A percentile compares a stretch with the other conserved stretches of the same genome.
Conservation (phyloP, 768 basidiomycete genomes). For the Kwoniella botswanensis region DNA sequence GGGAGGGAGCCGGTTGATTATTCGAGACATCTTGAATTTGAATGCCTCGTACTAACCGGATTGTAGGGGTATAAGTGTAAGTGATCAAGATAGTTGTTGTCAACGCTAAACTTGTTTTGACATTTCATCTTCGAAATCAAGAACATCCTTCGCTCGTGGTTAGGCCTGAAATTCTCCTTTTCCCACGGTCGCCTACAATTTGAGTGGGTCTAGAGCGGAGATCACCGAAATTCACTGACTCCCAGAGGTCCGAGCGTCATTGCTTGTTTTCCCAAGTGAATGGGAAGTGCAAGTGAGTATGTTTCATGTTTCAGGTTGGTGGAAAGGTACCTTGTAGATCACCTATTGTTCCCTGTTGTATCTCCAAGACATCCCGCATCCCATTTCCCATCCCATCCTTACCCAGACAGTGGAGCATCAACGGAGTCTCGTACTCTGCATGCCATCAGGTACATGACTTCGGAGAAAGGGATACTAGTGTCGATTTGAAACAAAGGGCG, state of each 20-base stretch:
- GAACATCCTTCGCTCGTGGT: neutral
- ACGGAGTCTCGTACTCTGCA: too few species aligned
- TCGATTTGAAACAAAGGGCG: neutral
- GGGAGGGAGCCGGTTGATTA: constrained; percentile 31
- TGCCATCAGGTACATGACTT: neutral
- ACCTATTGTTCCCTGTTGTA: constrained; percentile 5
- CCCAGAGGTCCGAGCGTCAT: neutral
- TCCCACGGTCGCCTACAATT: neutral
- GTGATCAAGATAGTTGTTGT: too few species aligned
- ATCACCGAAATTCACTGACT: neutral
- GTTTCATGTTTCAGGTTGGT: neutral
- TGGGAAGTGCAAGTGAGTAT: too few species aligned
- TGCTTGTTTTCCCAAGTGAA: too few species aligned
- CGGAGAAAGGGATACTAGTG: neutral
- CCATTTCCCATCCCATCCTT: neutral
- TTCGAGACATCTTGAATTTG: constrained; percentile 1
- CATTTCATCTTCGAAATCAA: too few species aligned
- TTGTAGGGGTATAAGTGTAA: too few species aligned
- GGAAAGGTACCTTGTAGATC: neutral
- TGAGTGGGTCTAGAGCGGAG: neutral
- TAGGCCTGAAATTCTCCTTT: neutral
- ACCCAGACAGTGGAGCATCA: too few species aligned
- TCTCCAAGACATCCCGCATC: neutral
- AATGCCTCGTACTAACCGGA: too few species aligned
- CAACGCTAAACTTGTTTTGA: too few species aligned